These are phyloP conservation scores for Echinochloa phyllopogon DNA, from an alignment of 176 grass and related monocot genomes.

Conservation along the genomic window DNA sequence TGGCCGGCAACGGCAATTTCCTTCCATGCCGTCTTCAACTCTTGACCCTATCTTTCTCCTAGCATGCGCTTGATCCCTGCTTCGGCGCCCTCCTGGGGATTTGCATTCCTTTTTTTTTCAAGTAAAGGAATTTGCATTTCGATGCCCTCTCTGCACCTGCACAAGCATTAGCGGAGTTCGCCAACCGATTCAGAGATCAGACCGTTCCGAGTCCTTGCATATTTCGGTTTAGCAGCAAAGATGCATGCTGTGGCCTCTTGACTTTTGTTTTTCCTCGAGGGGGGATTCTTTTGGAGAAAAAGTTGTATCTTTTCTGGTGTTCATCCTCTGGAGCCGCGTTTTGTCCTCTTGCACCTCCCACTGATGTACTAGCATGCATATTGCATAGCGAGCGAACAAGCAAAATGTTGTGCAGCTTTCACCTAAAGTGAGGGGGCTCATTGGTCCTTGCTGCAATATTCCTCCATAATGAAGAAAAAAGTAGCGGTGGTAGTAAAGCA, in stretches of 20 bases:
- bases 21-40: not conserved
- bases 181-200: too few relatives aligned
- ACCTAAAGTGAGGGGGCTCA: constrained; percentile 27
- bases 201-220: not conserved
- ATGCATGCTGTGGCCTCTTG: not conserved
- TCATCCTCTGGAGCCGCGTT: constrained; percentile 24
- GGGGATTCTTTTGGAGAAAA: constrained; percentile 29
- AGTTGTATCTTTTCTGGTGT: constrained; percentile 41
- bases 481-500: not conserved
- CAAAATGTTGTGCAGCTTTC: constrained; percentile 53
- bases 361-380: constrained; percentile 9
- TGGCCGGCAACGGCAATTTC: not conserved
- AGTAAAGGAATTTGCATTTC: too few relatives aligned
- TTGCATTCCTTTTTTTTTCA: too few relatives aligned
- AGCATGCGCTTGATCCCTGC: not conserved
- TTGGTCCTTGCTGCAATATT: constrained; percentile 48
- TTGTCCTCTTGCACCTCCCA: constrained; percentile 40
- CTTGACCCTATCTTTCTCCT: constrained; percentile 5
- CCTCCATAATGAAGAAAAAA: constrained; percentile 24
- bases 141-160: too few relatives aligned
- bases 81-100: too few relatives aligned
- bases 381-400: not conserved
- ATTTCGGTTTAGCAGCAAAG: not conserved
- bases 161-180: too few relatives aligned
- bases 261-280: not conserved